phyloP scores from a whole-genome alignment of 1,139 yeast species.

The Magnusiomyces paraingens region DNA sequence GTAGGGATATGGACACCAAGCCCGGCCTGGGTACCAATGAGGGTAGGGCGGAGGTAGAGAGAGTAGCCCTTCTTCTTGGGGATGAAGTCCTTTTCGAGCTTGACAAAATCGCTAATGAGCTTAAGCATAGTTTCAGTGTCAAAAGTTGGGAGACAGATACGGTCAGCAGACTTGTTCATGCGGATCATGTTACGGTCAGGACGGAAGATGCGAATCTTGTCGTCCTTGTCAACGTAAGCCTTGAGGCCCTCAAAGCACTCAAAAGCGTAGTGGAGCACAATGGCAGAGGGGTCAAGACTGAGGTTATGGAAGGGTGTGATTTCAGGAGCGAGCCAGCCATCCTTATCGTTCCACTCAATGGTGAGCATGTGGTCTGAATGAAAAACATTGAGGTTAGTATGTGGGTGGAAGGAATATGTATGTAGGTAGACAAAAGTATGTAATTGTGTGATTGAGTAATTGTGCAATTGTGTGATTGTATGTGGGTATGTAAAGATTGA shows the following conservation, averaged over 20 bases:
- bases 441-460: too few species aligned
- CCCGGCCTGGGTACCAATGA: slow-evolving; percentile 85
- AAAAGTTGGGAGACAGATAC: slow-evolving; percentile 82
- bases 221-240: slow-evolving; percentile 64
- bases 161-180: slow-evolving; percentile 78
- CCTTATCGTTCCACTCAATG: slow-evolving; percentile 68
- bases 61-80: slow-evolving; percentile 87
- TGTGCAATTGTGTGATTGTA: too few species aligned
- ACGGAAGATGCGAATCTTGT: slow-evolving; percentile 75
- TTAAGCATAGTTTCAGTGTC: slow-evolving; percentile 71
- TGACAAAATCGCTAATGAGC: slow-evolving; percentile 66
- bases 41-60: slow-evolving; percentile 84
- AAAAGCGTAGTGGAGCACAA: slow-evolving; percentile 90
- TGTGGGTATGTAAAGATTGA: too few species aligned
- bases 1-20: slow-evolving; percentile 80
- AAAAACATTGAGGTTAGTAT: neutral
- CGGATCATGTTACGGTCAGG: slow-evolving; percentile 87
- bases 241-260: slow-evolving; percentile 95
- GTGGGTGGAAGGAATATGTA: too few species aligned
- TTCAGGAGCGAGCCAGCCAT: slow-evolving; percentile 83
- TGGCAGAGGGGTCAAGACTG: slow-evolving; percentile 73
- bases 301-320: slow-evolving; percentile 80
- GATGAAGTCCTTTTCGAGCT: slow-evolving; percentile 66
- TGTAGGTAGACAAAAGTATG: too few species aligned
- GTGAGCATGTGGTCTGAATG: slow-evolving; percentile 69